Evolutionary conservation across 2,329 filamentous ascomycete genomes (phyloP).

Genomic region (Diaporthe capsici): DNA sequence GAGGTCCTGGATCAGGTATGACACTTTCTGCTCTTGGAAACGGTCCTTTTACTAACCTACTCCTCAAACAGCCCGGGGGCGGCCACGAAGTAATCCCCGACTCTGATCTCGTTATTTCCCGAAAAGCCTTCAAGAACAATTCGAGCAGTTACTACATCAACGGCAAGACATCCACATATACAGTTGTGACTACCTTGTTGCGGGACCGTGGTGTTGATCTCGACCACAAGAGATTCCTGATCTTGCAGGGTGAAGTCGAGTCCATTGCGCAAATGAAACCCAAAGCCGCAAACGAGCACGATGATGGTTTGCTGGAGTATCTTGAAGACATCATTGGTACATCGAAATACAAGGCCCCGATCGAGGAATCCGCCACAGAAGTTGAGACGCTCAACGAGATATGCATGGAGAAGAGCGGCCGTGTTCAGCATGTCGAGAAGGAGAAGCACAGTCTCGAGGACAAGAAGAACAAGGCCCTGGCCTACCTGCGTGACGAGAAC

Average conservation of each 20-base stretch:
- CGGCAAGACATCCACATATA: conserved; percentile 90
- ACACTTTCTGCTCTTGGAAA: conserved; percentile 27
- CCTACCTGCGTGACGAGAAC: conserved; percentile 92
- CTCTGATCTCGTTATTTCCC: conserved; percentile 88
- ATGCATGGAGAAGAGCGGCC: conserved; percentile 93
- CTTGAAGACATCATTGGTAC: conserved; percentile 99
- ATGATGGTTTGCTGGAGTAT: conserved; percentile 96
- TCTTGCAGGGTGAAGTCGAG: conserved; percentile 97
- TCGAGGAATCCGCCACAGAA: conserved; percentile 92
- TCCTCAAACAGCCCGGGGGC: conserved; percentile 71
- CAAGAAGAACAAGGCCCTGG: conserved; percentile 95
- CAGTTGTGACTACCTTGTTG: conserved; percentile 87
- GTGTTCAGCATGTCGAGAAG: conserved; percentile 98
- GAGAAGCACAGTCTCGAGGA: conserved; percentile 94
- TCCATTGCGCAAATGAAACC: conserved; percentile 99
- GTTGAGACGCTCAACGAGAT: conserved; percentile 95
- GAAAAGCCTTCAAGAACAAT: conserved; percentile 97
- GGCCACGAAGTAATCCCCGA: conserved; percentile 83
- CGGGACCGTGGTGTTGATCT: conserved; percentile 92
- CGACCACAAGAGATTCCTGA: conserved; percentile 98
- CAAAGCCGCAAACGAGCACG: conserved; percentile 94
- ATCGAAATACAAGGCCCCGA: conserved; percentile 97
- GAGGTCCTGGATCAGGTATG: conserved; percentile 88
- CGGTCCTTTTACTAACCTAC: conserved; percentile 47
- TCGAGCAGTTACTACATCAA: conserved; percentile 99